Percentiles rank a stretch among this genome's conserved stretches.
Evolutionary conservation across 371 early-diverging fungal species (phyloP).

Genomic region (Mucor indicus): DNA sequence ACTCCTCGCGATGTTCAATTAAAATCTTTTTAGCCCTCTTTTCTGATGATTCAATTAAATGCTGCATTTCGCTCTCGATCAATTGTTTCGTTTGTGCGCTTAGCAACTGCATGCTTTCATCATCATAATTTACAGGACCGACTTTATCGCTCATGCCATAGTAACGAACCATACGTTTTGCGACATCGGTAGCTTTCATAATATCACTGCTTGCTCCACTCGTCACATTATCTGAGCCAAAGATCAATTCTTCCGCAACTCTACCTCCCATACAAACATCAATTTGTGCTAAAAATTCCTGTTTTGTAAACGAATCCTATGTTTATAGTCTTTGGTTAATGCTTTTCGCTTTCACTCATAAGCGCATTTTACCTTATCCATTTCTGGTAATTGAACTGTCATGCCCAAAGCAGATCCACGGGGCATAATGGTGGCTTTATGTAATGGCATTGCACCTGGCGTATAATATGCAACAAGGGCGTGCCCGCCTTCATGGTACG

Average conservation of each 20-base stretch:
- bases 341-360: too few relatives aligned
- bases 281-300: constrained; percentile 84
- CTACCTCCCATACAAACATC: constrained; percentile 98
- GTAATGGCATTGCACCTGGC: constrained; percentile 92
- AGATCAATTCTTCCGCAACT: constrained; percentile 93
- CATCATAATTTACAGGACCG: constrained; percentile 58
- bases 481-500: constrained; percentile 99
- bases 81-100: constrained; percentile 71
- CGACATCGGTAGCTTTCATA: constrained; percentile 86
- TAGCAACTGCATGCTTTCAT: constrained; percentile 73
- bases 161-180: constrained; percentile 87
- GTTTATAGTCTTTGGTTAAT: too few relatives aligned
- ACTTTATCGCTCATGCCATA: constrained; percentile 95
- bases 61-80: constrained; percentile 85
- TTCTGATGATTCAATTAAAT: constrained; percentile 62
- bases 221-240: constrained; percentile 91
- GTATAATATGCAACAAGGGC: constrained; percentile 94
- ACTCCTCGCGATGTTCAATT: constrained; percentile 74
- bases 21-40: constrained; percentile 73
- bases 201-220: constrained; percentile 93
- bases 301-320: constrained; percentile 74
- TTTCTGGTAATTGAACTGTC: constrained; percentile 93
- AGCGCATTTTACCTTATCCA: constrained; percentile 76
- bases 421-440: constrained; percentile 98
- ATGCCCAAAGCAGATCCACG: constrained; percentile 91